These are phyloP conservation scores for Castanopsis chinensis DNA, from an alignment of 306 rosid genomes.

Conservation along the genomic window DNA sequence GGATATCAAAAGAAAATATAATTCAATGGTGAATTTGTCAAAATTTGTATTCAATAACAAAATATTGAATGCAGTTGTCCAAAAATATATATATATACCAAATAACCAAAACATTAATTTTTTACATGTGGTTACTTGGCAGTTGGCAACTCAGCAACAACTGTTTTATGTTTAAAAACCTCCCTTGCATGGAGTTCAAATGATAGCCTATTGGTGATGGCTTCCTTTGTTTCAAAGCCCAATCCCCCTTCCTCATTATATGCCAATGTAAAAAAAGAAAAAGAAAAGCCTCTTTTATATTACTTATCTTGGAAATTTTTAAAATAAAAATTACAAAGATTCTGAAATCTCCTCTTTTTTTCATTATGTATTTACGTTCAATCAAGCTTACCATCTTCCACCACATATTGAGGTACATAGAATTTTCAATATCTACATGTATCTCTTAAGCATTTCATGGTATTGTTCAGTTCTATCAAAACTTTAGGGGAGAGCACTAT, in stretches of 20 bases:
- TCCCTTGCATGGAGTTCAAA: not conserved
- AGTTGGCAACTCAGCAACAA: not conserved
- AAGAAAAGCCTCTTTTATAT: too few species aligned
- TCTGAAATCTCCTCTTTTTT: not conserved
- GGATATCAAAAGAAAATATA: accelerated
- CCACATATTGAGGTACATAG: not conserved
- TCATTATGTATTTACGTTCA: not conserved
- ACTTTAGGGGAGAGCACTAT: not conserved
- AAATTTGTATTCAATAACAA: too few species aligned
- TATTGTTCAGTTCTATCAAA: not conserved
- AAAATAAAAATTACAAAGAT: not conserved
- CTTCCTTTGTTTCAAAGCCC: too few species aligned
- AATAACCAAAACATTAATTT: too few species aligned
- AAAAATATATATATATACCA: too few species aligned
- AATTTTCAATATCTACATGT: not conserved
- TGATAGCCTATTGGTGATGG: too few species aligned
- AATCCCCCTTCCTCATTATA: too few species aligned
- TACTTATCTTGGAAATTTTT: not conserved
- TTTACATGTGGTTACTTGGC: too few species aligned
- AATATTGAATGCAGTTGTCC: accelerated
- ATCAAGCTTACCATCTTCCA: not conserved
- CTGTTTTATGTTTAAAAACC: not conserved
- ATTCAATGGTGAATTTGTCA: too few species aligned
- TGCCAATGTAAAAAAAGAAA: too few species aligned
- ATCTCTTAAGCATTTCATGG: not conserved